Evolutionary conservation across 768 basidiomycete species (phyloP), one percentile per base, ranked within the genome.

Genomic region (Boletus sp.): DNA sequence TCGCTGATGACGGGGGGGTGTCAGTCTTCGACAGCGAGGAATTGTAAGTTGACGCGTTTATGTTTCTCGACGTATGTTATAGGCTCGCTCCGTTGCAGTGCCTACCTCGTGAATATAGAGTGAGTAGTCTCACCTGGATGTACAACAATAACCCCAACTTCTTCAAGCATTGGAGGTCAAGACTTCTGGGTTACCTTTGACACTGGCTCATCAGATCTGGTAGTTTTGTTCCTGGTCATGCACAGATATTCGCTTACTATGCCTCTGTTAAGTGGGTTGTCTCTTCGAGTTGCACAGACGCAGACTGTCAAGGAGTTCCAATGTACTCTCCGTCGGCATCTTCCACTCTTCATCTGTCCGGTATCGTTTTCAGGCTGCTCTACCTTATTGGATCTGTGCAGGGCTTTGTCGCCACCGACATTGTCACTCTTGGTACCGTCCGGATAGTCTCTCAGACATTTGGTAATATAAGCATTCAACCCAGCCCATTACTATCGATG

Each of bases 171-270:
- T 45, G 78, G 78, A 46, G 73, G 71, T 4, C 77, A 80, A 64
- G 57, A 69, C 40, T 76, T 83, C 55, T 71, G 72, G 64, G 71
- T 78, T 20, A 75, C 81, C 5, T 69, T 83, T 30, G 83, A 84
- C 63, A 84, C 83, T 8, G 83, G 83, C 47, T 85, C 83, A 4
- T 77, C 84, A 1, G 83, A 84, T 64, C 62, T 85, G 60, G 82
- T 82, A 60, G 46, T 64, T 35, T 50, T 50, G 24, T 53, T 57
- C 42, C 47, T 36, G 33, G 28, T 41, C 47, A 12, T 54, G 11
- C 14, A 1, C 48, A 35, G 47, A 40, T 30, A 46, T 17, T 53
- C 12, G n/a, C 61, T 62, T 48, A 54, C 47, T 52, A 24, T 17
- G 17, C 17, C 10, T 39, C n/a, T 30, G 3, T 52, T 40, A 78